Conservation (phyloP, 176 grass and related monocot species). For the Carex cristatella region DNA sequence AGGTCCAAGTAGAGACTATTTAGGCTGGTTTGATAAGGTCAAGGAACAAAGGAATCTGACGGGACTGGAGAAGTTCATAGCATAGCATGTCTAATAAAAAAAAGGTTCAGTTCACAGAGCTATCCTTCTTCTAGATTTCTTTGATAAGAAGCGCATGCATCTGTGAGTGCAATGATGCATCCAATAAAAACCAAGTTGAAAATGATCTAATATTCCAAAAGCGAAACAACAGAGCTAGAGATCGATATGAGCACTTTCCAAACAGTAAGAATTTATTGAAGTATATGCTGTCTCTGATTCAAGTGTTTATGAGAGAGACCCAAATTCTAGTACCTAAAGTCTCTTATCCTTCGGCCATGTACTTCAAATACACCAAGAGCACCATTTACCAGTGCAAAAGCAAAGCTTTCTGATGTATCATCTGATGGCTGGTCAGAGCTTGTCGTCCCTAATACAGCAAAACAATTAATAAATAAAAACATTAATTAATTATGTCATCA, state of each 20-base stretch:
- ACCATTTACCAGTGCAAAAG: conserved; percentile 97
- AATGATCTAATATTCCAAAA: background rate
- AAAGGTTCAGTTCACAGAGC: no score
- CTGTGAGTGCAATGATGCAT: background rate
- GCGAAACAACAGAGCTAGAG: background rate
- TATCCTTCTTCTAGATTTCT: background rate
- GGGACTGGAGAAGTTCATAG: no score
- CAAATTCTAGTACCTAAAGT: conserved; percentile 70
- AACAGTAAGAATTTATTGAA: background rate
- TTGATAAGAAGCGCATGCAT: conserved; percentile 8
- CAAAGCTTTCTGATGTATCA: conserved; percentile 94
- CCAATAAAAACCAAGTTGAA: background rate
- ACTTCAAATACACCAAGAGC: conserved; percentile 99
- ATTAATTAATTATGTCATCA: background rate
- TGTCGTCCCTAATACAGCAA: conserved; percentile 53
- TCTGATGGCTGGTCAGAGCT: conserved; percentile 54
- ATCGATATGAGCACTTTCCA: background rate
- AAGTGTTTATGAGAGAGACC: background rate
- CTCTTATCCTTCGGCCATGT: conserved; percentile 86
- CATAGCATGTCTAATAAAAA: no score
- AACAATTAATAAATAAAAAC: background rate
- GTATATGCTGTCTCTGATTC: background rate
- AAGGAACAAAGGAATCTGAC: no score
- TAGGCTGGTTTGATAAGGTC: no score
- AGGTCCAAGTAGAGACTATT: no score